A percentile compares a stretch with the other conserved stretches of the same genome.
Evolutionary conservation across 805 yeast species (phyloP).

Genomic region (Candida yuanshanica): DNA sequence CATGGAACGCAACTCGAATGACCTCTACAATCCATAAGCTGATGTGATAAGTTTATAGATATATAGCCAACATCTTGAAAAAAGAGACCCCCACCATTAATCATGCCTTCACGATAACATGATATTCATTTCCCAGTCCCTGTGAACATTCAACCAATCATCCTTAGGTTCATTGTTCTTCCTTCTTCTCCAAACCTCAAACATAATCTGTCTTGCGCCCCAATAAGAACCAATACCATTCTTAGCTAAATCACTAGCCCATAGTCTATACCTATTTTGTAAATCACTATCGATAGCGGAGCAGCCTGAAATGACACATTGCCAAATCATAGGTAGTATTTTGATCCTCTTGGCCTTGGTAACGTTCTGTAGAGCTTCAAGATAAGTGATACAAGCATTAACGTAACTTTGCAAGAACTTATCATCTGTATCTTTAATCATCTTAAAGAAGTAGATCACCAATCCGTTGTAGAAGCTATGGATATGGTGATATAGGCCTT

Average conservation of each 20-base stretch:
- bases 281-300: slow-evolving; percentile 55
- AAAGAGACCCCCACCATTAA: too few relatives aligned
- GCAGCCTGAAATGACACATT: slow-evolving; percentile 84
- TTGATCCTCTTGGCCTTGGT: slow-evolving; percentile 46
- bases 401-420: slow-evolving; percentile 57
- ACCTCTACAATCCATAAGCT: too few relatives aligned
- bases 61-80: too few relatives aligned
- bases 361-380: slow-evolving; percentile 55
- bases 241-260: slow-evolving; percentile 47
- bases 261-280: slow-evolving; percentile 62
- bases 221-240: slow-evolving; percentile 74
- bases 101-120: slow-evolving; percentile 41
- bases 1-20: too few relatives aligned
- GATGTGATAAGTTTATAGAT: too few relatives aligned
- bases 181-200: slow-evolving; percentile 80
- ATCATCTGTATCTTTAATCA: slow-evolving; percentile 52
- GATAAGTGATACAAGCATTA: slow-evolving; percentile 51
- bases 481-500: slow-evolving; percentile 74
- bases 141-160: slow-evolving; percentile 74
- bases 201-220: slow-evolving; percentile 81
- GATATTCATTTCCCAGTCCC: slow-evolving; percentile 81
- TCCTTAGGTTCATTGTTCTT: slow-evolving; percentile 50
- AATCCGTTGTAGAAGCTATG: slow-evolving; percentile 73
- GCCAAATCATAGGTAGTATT: slow-evolving; percentile 79
- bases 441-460: slow-evolving; percentile 63